Conservation (phyloP, 768 basidiomycete genomes). For the Calocera viscosa region DNA sequence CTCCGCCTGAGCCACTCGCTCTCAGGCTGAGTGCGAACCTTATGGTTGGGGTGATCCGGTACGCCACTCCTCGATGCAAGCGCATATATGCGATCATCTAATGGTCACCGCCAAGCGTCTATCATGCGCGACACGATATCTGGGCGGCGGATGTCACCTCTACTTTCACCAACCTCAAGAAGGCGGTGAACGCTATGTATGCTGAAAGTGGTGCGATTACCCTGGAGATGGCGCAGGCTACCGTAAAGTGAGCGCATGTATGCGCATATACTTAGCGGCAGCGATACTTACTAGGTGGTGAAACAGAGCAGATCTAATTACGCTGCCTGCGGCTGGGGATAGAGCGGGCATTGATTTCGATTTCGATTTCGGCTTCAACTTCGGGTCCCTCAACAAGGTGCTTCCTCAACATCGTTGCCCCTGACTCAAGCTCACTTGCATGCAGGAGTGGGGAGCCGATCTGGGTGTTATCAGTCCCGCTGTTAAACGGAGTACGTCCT, state of each 20-base stretch:
- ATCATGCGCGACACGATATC: conserved; percentile 53
- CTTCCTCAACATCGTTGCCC: background rate
- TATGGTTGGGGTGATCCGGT: conserved; percentile 84
- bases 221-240: conserved; percentile 60
- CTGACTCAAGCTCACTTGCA: background rate
- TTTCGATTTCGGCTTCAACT: conserved; percentile 21
- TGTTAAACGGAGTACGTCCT: background rate
- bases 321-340: conserved; percentile 22
- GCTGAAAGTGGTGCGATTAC: conserved; percentile 32
- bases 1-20: conserved; percentile 77
- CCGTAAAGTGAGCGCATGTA: conserved; percentile 38
- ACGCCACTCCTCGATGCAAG: conserved; percentile 20
- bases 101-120: conserved; percentile 8
- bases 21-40: conserved; percentile 77
- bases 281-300: conserved; percentile 11
- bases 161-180: conserved; percentile 67
- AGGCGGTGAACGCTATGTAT: conserved; percentile 57
- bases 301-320: conserved; percentile 20
- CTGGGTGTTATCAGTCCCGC: background rate
- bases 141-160: conserved; percentile 67
- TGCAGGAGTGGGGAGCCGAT: background rate
- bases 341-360: conserved; percentile 21
- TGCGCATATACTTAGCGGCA: background rate
- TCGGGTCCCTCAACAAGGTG: background rate
- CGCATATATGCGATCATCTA: background rate